Evolutionary conservation across 1,139 yeast species (phyloP).

Genomic region (Blastobotrys malaysiensis): DNA sequence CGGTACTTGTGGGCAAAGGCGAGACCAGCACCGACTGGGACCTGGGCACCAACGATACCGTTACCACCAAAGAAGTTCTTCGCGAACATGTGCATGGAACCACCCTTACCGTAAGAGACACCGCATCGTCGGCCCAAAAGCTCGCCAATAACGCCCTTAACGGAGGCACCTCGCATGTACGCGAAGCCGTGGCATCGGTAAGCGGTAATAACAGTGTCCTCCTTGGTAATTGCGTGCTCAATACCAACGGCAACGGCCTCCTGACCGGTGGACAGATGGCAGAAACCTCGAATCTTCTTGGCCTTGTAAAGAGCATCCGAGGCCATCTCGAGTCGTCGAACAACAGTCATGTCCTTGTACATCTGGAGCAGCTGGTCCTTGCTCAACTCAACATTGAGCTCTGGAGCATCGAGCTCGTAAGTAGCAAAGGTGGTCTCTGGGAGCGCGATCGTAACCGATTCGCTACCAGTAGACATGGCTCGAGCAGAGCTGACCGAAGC

Average conservation of each 20-base stretch:
- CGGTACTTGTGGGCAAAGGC: constrained; percentile 96
- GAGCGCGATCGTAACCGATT: constrained; percentile 41
- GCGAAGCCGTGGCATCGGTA: constrained; percentile 99
- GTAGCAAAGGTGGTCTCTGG: constrained; percentile 82
- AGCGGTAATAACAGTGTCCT: constrained; percentile 89
- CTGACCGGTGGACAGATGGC: constrained; percentile 98
- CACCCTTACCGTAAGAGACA: constrained; percentile 96
- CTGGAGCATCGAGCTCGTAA: constrained; percentile 68
- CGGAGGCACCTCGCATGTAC: constrained; percentile 90
- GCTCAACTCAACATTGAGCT: constrained; percentile 66
- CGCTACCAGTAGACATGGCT: constrained; percentile 10
- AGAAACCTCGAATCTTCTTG: constrained; percentile 96
- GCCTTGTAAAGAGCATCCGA: constrained; percentile 97
- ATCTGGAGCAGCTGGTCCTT: constrained; percentile 77
- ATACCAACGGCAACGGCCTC: constrained; percentile 99
- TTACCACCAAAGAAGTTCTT: constrained; percentile 97
- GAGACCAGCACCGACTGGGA: constrained; percentile 94
- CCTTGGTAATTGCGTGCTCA: constrained; percentile 81
- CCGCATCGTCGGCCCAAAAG: constrained; percentile 95
- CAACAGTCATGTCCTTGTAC: constrained; percentile 93
- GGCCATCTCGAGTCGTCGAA: constrained; percentile 98
- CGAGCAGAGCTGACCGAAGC: constrained; percentile 8
- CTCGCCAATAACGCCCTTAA: constrained; percentile 86
- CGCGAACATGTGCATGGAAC: constrained; percentile 98
- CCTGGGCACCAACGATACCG: constrained; percentile 99